Evolutionary conservation across 1,139 yeast genomes (phyloP), one percentile per base, ranked within the genome.

Genomic region (Candida freyschussii): DNA sequence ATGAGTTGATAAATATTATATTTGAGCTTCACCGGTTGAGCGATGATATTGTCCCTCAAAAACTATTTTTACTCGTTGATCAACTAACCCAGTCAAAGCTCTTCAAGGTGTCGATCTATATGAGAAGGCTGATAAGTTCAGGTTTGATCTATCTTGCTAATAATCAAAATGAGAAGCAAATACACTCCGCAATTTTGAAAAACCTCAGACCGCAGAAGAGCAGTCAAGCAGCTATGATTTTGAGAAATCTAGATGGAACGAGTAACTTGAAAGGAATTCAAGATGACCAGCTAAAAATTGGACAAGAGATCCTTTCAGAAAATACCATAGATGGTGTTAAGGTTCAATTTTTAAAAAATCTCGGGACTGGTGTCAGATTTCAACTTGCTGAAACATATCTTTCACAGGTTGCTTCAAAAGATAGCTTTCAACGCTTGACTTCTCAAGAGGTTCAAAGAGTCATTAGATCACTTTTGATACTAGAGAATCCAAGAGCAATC

Each of bases 91-190:
- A 65, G 24, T 55, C 71, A 29, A 69, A 44, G 17, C 13, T 43
- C 18, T 50, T 62, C 30, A 60, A 57, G 37, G 70, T 81, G 3
- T 77, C 89, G 0, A 71, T 84, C 1, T 87, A 86, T 48, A 63
- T 86, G 37, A 63, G 96, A 48, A 75, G 80, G 43, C 60, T 86
- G 22, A 86, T 87, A 32, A 86, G 96, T 5, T 79, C 93, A 1
- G 96, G 96, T 5, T 65, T 84, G 1, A 71, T 86, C 32, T 85
- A 81, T 53, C 53, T 71, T 15, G 43, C 54, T 2, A 29, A 40
- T 20, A 50, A 50, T 29, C 30, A 34, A 2, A 21, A 27, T 24
- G 65, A 60, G 30, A 62, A 60, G 41, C 41, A 37, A 10, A 44
- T 60, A 13, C 66, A 61, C 40, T 50, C 62, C 18, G 36, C 45